Evolutionary conservation across 1,139 yeast species (phyloP), one percentile per base, ranked within the genome.

Genomic region (Williopsis jadinii): DNA sequence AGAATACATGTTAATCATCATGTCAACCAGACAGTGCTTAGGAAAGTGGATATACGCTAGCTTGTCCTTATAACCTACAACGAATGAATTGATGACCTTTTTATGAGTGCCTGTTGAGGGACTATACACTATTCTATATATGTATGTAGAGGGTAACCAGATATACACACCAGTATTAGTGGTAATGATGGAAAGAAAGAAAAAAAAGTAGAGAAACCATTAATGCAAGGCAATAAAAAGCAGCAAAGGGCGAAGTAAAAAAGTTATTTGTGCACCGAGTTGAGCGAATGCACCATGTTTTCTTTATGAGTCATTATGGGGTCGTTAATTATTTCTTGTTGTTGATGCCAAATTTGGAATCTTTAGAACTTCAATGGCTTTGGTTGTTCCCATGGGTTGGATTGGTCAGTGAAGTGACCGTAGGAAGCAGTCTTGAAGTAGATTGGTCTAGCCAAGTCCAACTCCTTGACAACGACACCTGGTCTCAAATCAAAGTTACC

Each of bases 321-420:
- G 27, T 32, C 19, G 29, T 15, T 29, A 29, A 9, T 31, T 35
- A 28, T 9, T 19, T 19, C 24, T 19, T 19, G 24, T 19, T 19
- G 24, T 19, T 19, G 24, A 19, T 19, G 24, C 24, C 24, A 19
- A 19, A 5, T 4, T 19, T 19, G 24, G 6, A 6, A 19, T 19
- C 9, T 35, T 71, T 85, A 90, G 53, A 79, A 75, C 64, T 75
- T 73, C 70, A 92, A 84, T 67, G 77, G 75, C 77, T 87, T 87
- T 71, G 97, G 96, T 72, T 86, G 80, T 78, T 92, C 98, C 98
- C 98, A 92, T 60, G 96, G 75, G 80, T 86, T 84, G 64, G 84
- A 85, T 79, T 90, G 99, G 85, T 92, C 86, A 65, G 99, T 94
- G 84, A 92, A 92, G 74, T 92, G 99, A 65, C 98, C 99, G 70